phyloP scores from a whole-genome alignment of 495 filamentous ascomycete species.

The Emericellopsis terricola region DNA sequence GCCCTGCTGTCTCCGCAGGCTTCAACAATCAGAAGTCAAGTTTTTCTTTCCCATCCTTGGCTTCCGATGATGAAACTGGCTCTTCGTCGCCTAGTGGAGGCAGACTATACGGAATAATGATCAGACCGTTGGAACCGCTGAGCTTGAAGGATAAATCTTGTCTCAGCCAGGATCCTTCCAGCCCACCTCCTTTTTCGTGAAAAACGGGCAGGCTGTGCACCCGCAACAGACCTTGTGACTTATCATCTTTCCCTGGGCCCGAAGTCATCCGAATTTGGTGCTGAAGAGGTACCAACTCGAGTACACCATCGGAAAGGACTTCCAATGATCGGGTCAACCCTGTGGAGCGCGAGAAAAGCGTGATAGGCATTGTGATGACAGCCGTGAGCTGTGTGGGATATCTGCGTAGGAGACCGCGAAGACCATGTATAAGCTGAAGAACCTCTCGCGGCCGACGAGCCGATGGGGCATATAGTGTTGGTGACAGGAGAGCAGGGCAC shows the following conservation, averaged over 20 bases:
- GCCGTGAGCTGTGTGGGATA: constrained; percentile 48
- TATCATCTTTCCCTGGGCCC: constrained; percentile 37
- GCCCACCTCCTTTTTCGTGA: constrained; percentile 74
- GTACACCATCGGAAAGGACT: constrained; percentile 63
- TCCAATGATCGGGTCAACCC: constrained; percentile 82
- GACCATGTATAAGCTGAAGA: constrained; percentile 66
- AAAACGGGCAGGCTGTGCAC: constrained; percentile 68
- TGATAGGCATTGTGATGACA: constrained; percentile 62
- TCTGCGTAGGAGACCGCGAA: constrained; percentile 55
- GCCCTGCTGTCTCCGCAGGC: too few relatives aligned
- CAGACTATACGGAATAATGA: constrained; percentile 75
- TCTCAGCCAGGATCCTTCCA: constrained; percentile 43
- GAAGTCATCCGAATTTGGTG: constrained; percentile 28
- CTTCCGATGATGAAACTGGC: not conserved
- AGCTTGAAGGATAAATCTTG: constrained; percentile 83
- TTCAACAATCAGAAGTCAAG: constrained; percentile 14
- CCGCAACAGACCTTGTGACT: constrained; percentile 70
- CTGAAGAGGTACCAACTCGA: constrained; percentile 73
- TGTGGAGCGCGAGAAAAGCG: constrained; percentile 59
- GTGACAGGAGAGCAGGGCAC: constrained; percentile 68
- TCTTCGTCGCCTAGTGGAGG: constrained; percentile 72
- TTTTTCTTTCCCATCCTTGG: not conserved
- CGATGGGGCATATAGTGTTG: constrained; percentile 55
- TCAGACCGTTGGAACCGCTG: constrained; percentile 59
- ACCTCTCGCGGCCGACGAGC: constrained; percentile 49